Percentiles rank a stretch among this genome's conserved stretches.
These are phyloP conservation scores for Kokia cookei DNA, from an alignment of 441 rosid species.

Conservation along the genomic window DNA sequence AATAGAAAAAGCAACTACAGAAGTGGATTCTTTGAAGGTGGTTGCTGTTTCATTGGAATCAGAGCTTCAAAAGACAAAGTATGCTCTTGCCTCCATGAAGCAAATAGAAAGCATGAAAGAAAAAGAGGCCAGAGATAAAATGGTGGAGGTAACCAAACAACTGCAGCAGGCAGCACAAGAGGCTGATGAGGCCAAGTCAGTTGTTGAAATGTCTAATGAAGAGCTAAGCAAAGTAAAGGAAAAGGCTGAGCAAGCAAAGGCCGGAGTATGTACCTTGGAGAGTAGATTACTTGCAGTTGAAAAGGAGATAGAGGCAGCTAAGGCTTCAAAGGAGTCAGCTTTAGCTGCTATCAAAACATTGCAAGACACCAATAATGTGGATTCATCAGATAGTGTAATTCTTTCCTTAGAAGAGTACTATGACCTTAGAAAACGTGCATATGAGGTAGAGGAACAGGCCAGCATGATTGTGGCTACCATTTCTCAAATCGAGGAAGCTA, in stretches of 20 bases:
- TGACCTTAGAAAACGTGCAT: conserved; percentile 76
- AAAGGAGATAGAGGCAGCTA: conserved; percentile 89
- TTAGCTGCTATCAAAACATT: conserved; percentile 79
- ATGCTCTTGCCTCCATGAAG: conserved; percentile 45
- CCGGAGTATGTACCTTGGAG: conserved; percentile 66
- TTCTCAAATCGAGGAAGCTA: conserved; percentile 71
- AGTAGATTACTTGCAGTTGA: conserved; percentile 77
- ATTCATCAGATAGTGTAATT: conserved; percentile 46
- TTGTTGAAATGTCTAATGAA: conserved; percentile 60
- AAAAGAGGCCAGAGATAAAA: conserved; percentile 65
- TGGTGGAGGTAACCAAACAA: conserved; percentile 66
- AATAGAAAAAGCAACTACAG: conserved; percentile 66
- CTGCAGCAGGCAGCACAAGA: conserved; percentile 76
- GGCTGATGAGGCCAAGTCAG: conserved; percentile 70
- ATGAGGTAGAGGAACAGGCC: conserved; percentile 78
- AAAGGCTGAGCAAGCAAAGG: conserved; percentile 83
- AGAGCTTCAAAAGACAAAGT: conserved; percentile 70
- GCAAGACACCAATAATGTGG: conserved; percentile 42
- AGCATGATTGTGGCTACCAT: conserved; percentile 64
- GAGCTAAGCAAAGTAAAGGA: conserved; percentile 74
- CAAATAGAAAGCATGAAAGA: conserved; percentile 94
- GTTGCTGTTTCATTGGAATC: conserved; percentile 55
- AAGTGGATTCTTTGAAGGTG: conserved; percentile 66
- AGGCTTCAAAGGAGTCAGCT: conserved; percentile 79
- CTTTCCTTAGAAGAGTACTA: conserved; percentile 87